phyloP scores from a whole-genome alignment of 2,329 filamentous ascomycete genomes.

The Clonostachys rosea region DNA sequence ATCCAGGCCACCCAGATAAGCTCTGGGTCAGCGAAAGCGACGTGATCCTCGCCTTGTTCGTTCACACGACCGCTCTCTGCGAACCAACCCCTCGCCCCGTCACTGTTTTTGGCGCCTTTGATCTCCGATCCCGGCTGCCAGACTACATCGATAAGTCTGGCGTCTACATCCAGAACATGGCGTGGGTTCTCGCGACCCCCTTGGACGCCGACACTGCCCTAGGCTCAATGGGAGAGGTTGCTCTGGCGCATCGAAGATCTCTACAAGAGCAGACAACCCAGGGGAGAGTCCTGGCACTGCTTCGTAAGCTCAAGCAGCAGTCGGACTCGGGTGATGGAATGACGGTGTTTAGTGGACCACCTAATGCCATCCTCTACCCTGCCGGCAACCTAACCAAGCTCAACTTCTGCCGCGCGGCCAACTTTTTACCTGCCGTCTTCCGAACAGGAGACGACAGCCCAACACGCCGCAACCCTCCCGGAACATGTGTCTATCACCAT shows the following conservation, averaged over 20 bases:
- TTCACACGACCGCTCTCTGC: neutral
- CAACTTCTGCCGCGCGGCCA: neutral
- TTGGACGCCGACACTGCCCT: neutral
- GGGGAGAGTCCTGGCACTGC: neutral
- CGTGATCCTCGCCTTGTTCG: neutral
- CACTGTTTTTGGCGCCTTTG: neutral
- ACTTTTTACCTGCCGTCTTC: neutral
- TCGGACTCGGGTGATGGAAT: neutral
- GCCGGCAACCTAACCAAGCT: neutral
- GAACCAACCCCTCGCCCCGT: neutral
- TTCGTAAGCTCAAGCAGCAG: neutral
- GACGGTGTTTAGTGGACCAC: neutral
- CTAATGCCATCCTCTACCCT: neutral
- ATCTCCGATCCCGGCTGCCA: neutral
- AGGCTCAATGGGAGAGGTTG: neutral
- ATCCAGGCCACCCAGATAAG: neutral
- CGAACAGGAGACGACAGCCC: neutral
- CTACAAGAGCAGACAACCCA: neutral
- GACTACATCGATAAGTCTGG: conserved; percentile 29
- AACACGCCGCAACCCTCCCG: conserved; percentile 8
- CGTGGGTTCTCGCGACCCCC: neutral
- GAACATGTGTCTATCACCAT: conserved; percentile 10
- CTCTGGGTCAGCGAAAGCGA: neutral
- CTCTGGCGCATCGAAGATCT: neutral
- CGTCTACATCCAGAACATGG: conserved; percentile 66